Evolutionary conservation across 208 protist genomes (phyloP).

Genomic region (Leishmania martiniquensis): DNA sequence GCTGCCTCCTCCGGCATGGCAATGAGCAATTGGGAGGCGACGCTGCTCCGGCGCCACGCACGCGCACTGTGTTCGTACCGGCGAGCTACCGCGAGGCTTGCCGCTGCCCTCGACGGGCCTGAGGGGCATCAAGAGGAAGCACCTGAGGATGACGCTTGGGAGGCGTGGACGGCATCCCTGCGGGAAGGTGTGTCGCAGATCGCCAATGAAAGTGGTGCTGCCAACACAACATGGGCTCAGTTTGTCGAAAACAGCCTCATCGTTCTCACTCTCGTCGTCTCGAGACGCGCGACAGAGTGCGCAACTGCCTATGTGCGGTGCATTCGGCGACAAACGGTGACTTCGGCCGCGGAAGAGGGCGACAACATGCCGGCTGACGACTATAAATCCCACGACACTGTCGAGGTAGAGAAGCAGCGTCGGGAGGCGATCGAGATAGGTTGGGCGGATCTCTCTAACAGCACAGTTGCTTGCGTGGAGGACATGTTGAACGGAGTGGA

Average conservation of each 20-base stretch:
- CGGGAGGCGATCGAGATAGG: conserved; percentile 8
- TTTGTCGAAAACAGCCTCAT: conserved; percentile 13
- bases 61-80: conserved; percentile 11
- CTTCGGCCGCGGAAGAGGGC: not conserved
- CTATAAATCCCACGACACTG: not conserved
- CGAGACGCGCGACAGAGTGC: conserved; percentile 6
- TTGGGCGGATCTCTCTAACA: conserved; percentile 11
- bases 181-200: not conserved
- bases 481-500: conserved; percentile 2
- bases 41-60: conserved; percentile 3
- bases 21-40: not conserved
- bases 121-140: not conserved
- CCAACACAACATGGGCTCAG: not conserved
- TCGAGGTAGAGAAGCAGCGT: conserved; percentile 1
- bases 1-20: not conserved
- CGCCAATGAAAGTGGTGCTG: not conserved
- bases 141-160: conserved; percentile 10
- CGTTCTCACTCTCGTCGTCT: conserved; percentile 10
- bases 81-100: not conserved
- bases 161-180: conserved; percentile 3
- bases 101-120: not conserved
- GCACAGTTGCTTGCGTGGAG: not conserved
- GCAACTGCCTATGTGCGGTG: conserved; percentile 20
- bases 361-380: not conserved
- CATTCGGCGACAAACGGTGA: not conserved